Percentiles rank a stretch among this genome's conserved stretches.
Evolutionary conservation across 306 rosid genomes (phyloP).

Genomic region (Sophora flavescens): DNA sequence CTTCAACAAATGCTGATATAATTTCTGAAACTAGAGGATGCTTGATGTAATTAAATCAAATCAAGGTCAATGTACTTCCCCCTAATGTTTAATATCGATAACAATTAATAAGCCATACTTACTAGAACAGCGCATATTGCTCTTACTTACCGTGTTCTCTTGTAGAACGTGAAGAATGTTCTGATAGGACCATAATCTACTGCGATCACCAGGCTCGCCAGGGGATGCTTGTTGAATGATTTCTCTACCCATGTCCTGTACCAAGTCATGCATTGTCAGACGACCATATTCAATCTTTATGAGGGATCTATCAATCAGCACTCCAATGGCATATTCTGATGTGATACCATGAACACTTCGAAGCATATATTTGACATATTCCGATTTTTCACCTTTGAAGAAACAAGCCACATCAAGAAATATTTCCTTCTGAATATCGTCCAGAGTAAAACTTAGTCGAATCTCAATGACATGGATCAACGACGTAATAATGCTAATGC

Average conservation of each 20-base stretch:
- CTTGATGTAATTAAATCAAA: too few species aligned
- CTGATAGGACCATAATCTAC: background rate
- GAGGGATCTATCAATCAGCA: too few species aligned
- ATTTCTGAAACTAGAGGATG: too few species aligned
- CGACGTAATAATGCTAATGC: too few species aligned
- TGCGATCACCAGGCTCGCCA: background rate
- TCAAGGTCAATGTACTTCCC: too few species aligned
- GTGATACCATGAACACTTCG: too few species aligned
- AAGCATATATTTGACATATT: background rate
- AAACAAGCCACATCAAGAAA: constrained; percentile 27
- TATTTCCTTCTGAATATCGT: background rate
- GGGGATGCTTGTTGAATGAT: constrained; percentile 1
- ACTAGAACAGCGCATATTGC: background rate
- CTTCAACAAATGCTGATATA: too few species aligned
- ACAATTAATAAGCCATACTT: too few species aligned
- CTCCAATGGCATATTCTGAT: background rate
- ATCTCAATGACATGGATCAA: too few species aligned
- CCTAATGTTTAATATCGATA: too few species aligned
- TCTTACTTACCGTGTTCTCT: background rate
- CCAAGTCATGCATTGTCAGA: background rate
- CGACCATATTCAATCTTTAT: background rate
- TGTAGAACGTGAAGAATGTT: constrained; percentile 4
- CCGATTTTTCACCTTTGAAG: background rate
- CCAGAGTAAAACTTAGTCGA: too few species aligned
- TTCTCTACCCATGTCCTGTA: background rate